A percentile compares a stretch with the other conserved stretches of the same genome.
Conservation (phyloP, 371 early-diverging fungal species). For the Mucor velutinosus region DNA sequence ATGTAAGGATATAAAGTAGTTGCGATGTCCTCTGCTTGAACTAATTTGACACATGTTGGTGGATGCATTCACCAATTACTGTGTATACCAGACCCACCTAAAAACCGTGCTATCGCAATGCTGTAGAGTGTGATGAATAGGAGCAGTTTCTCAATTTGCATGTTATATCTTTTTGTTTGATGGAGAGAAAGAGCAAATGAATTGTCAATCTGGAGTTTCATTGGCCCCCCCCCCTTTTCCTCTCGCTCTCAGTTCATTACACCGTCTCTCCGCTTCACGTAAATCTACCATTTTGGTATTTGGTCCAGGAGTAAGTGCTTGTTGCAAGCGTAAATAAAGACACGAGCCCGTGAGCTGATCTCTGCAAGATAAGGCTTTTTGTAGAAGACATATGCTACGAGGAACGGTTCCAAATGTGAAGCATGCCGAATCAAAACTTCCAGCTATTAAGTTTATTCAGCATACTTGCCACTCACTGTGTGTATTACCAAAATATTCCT, state of each 20-base stretch:
- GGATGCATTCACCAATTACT: not conserved
- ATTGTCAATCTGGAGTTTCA: not conserved
- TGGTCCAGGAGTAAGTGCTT: too few species aligned
- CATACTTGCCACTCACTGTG: not conserved
- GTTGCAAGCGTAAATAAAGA: not conserved
- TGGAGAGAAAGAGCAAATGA: not conserved
- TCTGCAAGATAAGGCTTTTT: not conserved
- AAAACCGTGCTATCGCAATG: conserved; percentile 3
- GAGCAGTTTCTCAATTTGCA: conserved; percentile 12
- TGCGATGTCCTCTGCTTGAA: conserved; percentile 42
- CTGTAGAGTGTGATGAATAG: conserved; percentile 11
- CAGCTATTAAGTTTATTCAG: not conserved
- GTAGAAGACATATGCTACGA: not conserved
- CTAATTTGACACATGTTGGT: not conserved
- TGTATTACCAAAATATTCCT: not conserved
- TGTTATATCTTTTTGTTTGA: not conserved
- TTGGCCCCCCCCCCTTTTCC: not conserved
- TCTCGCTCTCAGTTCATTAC: too few species aligned
- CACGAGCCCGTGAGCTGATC: not conserved
- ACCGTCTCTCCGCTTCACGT: too few species aligned
- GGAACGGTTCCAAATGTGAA: not conserved
- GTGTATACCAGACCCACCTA: not conserved
- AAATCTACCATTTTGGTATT: too few species aligned
- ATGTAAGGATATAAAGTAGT: conserved; percentile 50
- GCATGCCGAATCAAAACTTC: not conserved